Conservation (phyloP, 2,329 filamentous ascomycete genomes). For the Aspergillus amoenus region DNA sequence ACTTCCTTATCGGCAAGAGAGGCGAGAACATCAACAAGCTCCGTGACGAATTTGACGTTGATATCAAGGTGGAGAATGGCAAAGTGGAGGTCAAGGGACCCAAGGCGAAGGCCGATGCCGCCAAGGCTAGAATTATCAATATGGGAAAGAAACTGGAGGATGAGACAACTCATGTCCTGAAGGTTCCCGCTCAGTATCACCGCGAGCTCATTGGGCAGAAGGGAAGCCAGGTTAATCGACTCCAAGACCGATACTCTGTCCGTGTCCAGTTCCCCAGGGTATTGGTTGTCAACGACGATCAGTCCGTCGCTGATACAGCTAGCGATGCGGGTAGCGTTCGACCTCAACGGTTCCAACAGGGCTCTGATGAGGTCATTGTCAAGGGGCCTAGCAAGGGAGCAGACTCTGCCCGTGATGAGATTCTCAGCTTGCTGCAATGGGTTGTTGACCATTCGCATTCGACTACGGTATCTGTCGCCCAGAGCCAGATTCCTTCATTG, state of each 20-base stretch:
- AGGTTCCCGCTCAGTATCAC: constrained; percentile 92
- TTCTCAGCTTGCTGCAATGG: constrained; percentile 84
- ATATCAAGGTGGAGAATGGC: constrained; percentile 88
- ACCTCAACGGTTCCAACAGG: constrained; percentile 69
- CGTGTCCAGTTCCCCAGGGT: constrained; percentile 91
- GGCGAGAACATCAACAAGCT: constrained; percentile 69
- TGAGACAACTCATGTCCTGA: constrained; percentile 81
- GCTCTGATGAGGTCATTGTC: constrained; percentile 82
- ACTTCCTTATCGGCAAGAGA: constrained; percentile 70
- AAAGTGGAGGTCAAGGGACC: constrained; percentile 95
- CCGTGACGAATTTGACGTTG: constrained; percentile 68
- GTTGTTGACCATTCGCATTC: constrained; percentile 82
- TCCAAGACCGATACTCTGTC: constrained; percentile 91
- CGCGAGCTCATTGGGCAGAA: constrained; percentile 87
- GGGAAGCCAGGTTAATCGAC: constrained; percentile 82
- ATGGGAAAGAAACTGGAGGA: constrained; percentile 84
- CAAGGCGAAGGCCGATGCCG: constrained; percentile 87
- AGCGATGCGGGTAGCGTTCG: constrained; percentile 63
- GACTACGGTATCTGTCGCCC: constrained; percentile 78
- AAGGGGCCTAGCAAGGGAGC: constrained; percentile 91
- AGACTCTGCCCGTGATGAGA: constrained; percentile 86
- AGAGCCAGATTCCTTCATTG: constrained; percentile 87
- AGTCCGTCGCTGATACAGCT: constrained; percentile 65
- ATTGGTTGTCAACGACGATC: constrained; percentile 60
- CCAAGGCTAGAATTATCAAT: constrained; percentile 76